Conservation (phyloP, 768 basidiomycete species). For the Phylloporus rhodoxanthus region DNA sequence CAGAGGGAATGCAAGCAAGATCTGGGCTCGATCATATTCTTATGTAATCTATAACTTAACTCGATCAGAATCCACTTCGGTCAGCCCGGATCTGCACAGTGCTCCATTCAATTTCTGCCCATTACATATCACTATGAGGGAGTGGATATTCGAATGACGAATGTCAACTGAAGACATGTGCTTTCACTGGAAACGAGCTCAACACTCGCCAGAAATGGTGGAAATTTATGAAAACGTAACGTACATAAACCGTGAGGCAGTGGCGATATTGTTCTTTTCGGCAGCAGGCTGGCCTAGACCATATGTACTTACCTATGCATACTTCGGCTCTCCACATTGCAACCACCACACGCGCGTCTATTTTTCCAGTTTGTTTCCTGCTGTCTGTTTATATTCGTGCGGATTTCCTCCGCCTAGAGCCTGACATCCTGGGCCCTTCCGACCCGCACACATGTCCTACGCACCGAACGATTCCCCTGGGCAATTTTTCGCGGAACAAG, state of each 20-base stretch:
- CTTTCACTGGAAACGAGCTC: neutral
- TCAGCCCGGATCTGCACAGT: no score
- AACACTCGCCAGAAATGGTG: neutral
- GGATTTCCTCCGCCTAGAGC: neutral
- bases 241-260: neutral
- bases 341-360: neutral
- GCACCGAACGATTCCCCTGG: conserved; percentile 13
- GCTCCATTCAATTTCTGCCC: no score
- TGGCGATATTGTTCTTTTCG: neutral
- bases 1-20: no score
- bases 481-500: conserved; percentile 21
- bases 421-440: conserved; percentile 1
- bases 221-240: neutral
- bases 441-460: conserved; percentile 14
- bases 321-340: neutral
- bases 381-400: neutral
- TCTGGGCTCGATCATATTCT: no score
- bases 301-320: neutral
- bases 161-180: neutral
- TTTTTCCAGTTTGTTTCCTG: neutral
- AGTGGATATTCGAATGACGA: neutral
- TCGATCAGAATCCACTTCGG: no score
- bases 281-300: neutral
- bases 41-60: no score
- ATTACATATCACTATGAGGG: no score